phyloP scores from a whole-genome alignment of 495 filamentous ascomycete genomes.

The Hypoxylon fragiforme region DNA sequence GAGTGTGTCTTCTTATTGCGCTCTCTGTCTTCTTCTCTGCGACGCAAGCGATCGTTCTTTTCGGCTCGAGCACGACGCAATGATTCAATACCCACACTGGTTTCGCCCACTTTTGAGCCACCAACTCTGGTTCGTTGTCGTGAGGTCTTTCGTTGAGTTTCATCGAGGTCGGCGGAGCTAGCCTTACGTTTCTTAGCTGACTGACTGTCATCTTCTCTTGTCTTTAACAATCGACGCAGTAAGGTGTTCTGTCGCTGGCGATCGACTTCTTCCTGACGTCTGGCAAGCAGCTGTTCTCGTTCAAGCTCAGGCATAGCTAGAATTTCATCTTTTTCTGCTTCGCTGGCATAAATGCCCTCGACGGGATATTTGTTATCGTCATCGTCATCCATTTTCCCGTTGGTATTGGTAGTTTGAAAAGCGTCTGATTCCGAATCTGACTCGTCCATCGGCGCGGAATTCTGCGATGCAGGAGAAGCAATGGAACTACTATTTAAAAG shows the following conservation, averaged over 20 bases:
- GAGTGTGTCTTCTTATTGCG: constrained; percentile 56
- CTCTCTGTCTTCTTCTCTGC: constrained; percentile 67
- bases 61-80: constrained; percentile 85
- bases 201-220: constrained; percentile 45
- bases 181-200: constrained; percentile 76
- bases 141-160: constrained; percentile 74
- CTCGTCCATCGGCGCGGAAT: constrained; percentile 87
- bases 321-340: constrained; percentile 78
- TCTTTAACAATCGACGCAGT: constrained; percentile 68
- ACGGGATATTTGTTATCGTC: constrained; percentile 77
- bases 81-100: constrained; percentile 73
- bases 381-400: constrained; percentile 57
- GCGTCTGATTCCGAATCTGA: constrained; percentile 76
- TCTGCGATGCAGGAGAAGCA: constrained; percentile 73
- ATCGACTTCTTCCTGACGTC: constrained; percentile 80
- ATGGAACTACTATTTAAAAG: constrained; percentile 17
- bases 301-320: constrained; percentile 86
- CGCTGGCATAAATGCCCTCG: constrained; percentile 81
- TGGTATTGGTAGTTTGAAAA: constrained; percentile 40
- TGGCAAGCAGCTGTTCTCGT: constrained; percentile 86
- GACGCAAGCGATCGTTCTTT: constrained; percentile 75
- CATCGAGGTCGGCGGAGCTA: constrained; percentile 70
- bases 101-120: constrained; percentile 77
- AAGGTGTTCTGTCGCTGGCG: constrained; percentile 79
- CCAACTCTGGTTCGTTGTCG: constrained; percentile 78